Evolutionary conservation across 148 eudicot genomes (phyloP).

Genomic region (Rhododendron mucronatum): DNA sequence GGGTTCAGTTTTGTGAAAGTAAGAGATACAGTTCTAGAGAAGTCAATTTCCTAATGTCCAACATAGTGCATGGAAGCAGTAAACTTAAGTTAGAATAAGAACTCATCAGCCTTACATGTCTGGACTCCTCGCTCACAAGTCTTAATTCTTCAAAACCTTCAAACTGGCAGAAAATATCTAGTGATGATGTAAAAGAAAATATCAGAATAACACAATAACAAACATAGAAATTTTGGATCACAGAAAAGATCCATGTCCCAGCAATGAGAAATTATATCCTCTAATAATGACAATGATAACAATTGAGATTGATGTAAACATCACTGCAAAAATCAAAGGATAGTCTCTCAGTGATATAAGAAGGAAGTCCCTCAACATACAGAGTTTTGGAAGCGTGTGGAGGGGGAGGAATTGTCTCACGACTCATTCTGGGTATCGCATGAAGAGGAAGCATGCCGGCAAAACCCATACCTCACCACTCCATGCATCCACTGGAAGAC

Average conservation of each 20-base stretch:
- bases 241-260: background rate
- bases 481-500: slow-evolving; percentile 36
- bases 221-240: background rate
- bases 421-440: slow-evolving; percentile 31
- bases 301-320: background rate
- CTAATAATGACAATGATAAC: background rate
- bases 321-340: slow-evolving; percentile 32
- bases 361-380: slow-evolving; percentile 69
- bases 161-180: slow-evolving; percentile 81
- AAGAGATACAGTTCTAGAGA: background rate
- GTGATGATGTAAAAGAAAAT: slow-evolving; percentile 14
- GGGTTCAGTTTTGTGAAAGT: background rate
- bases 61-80: background rate
- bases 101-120: slow-evolving; percentile 45
- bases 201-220: background rate
- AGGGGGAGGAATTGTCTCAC: slow-evolving; percentile 53
- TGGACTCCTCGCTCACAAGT: slow-evolving; percentile 63
- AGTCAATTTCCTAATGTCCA: background rate
- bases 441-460: slow-evolving; percentile 15
- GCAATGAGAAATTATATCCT: background rate
- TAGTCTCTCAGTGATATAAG: slow-evolving; percentile 63
- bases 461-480: slow-evolving; percentile 41
- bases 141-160: slow-evolving; percentile 77
- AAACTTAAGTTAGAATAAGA: background rate
- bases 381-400: slow-evolving; percentile 60